A percentile compares a stretch with the other conserved stretches of the same genome.
These are phyloP conservation scores for Colletotrichum salicis DNA, from an alignment of 2,329 filamentous ascomycete species.

Conservation along the genomic window DNA sequence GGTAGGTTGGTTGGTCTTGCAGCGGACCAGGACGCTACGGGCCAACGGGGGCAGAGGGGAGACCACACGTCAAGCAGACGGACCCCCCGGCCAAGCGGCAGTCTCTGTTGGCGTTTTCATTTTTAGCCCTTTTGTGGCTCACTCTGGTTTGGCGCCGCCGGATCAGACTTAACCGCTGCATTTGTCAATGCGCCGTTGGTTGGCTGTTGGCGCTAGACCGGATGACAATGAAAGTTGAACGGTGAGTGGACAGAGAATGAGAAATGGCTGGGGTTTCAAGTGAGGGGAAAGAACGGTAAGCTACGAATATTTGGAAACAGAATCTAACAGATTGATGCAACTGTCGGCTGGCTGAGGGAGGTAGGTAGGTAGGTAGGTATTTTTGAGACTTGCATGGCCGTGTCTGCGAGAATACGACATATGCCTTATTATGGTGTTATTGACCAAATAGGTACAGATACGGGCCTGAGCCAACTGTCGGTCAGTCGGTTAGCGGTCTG, in stretches of 20 bases:
- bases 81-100: slow-evolving; percentile 22
- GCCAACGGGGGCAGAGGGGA: slow-evolving; percentile 22
- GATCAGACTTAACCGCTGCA: background rate
- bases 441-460: background rate
- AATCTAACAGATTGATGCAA: background rate
- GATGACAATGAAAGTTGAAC: background rate
- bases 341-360: background rate
- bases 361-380: too few species aligned
- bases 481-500: background rate
- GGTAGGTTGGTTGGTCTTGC: background rate
- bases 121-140: slow-evolving; percentile 6
- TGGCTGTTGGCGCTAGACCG: background rate
- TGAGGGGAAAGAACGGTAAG: background rate
- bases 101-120: slow-evolving; percentile 2
- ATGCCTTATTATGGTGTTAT: background rate
- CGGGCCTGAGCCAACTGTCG: background rate
- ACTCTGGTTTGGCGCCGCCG: slow-evolving; percentile 2
- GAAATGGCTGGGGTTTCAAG: background rate
- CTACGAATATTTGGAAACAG: background rate
- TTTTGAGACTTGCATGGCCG: background rate
- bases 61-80: slow-evolving; percentile 22
- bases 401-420: background rate
- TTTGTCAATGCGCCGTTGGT: background rate
- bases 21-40: slow-evolving; percentile 4
- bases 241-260: background rate